Evolutionary conservation across 495 filamentous ascomycete species (phyloP), one percentile per base, ranked within the genome.

Genomic region (Penicillium argentinense): DNA sequence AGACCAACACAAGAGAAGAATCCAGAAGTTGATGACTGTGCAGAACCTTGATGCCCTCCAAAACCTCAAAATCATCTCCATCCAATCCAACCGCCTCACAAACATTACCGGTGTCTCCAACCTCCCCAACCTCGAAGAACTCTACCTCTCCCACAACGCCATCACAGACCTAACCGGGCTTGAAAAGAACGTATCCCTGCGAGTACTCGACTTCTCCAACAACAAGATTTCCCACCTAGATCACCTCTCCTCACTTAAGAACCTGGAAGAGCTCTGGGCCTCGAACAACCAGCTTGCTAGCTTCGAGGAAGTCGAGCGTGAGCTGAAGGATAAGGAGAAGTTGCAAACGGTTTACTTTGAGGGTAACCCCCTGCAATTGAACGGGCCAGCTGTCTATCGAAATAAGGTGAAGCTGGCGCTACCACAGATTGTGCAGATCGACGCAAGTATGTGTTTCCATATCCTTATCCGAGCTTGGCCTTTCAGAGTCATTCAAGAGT

Each of bases 81-180:
- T 99, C 59, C 95, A 99, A 73, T 95, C 91, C 28, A 99, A 99
- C 71, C 88, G 93, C 26, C 87, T 99, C 51, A 86, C 85, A 42
- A 77, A 79, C 48, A 83, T 99, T 41, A 73, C 81, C 27, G 89
- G 89, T 39, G 79, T 99, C 16, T 75, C 78, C 11, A 66, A 75
- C 17, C 84, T 91, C 3, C 73, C 80, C n/a, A 80, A 84, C 34
- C 84, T 99, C 4, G 89, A 97, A 73, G 93, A 99, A 64, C 77
- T 99, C 37, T 96, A 99, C 74, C 86, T 97, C 61, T 95, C 92
- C n/a, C 89, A 99, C 74, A 99, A 99, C 64, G 81, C 81, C n/a
- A 74, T 99, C 30, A 85, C 84, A 22, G 77, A 81, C 11, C 81
- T 98, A 14, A 76, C 78, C 2, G 91, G 90, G 0, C 73, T 98